Evolutionary conservation across 2,329 filamentous ascomycete species (phyloP), one percentile per base, ranked within the genome.

Genomic region (Fusarium duplospermum): DNA sequence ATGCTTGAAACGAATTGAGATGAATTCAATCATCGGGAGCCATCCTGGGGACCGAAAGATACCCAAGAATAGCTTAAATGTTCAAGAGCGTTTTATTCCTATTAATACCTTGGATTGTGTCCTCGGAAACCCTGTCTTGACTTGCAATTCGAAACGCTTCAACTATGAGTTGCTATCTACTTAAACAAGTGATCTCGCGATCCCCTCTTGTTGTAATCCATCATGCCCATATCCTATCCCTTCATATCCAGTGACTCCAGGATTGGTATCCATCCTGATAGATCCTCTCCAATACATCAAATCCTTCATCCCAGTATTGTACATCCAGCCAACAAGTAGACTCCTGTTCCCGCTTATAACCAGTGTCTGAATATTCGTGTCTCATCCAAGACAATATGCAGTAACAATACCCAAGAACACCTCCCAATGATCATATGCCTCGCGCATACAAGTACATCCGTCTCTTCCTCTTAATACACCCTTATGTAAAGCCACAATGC

Each of bases 11-110:
- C 56, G 57, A 58, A 11, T 29, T 45, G 29, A 31, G 20, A 56
- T 38, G 42, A 71, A 58, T 61, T n/a, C 54, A 67, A 61, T 6
- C 40, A 36, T 76, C 38, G 18, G 61, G 62, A 56, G 33, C 54
- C 36, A 64, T 67, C 64, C 61, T 59, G 65, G 68, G 59, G 24
- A 24, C 74, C 64, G 63, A 67, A 67, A 71, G 64, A 77, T 77
- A 77, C 69, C 75, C 75, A 63, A 58, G 57, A 47, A 52, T 38
- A 71, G 22, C 36, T 38, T 52, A 13, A 9, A 24, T 52, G 24
- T 31, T 52, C 73, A 63, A 58, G 57, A 47, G 31, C 29, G 33
- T 14, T 35, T 11, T 13, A 14, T 35, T 35, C 33, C 33, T 35
- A 4, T 35, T 35, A 11, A 35, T 14, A 35, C 16, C 16, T 38